phyloP scores from a whole-genome alignment of 805 yeast species.

The Wickerhamomyces pijperi region DNA sequence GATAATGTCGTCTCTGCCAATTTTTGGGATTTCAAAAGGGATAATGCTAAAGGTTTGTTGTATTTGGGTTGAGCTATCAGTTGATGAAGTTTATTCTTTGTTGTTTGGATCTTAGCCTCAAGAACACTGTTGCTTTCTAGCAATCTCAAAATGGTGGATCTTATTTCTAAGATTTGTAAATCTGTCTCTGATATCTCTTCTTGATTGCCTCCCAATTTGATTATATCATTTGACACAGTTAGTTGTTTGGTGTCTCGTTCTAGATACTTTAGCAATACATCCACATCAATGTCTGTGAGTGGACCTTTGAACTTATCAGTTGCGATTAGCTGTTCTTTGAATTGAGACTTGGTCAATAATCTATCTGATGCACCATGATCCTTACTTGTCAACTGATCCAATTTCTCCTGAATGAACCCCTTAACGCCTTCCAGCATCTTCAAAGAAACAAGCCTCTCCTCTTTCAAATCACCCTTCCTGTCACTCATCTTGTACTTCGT shows the following conservation, averaged over 20 bases:
- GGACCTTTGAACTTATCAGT: background rate
- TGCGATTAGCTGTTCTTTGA: conserved; percentile 1
- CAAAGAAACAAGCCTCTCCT: conserved; percentile 12
- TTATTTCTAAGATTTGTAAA: conserved; percentile 22
- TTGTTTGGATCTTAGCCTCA: conserved; percentile 13
- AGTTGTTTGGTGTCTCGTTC: conserved; percentile 12
- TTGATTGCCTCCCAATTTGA: conserved; percentile 12
- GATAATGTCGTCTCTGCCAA: conserved; percentile 24
- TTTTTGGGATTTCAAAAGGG: conserved; percentile 23
- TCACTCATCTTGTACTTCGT: conserved; percentile 13
- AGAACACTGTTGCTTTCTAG: conserved; percentile 15
- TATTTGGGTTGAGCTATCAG: conserved; percentile 3
- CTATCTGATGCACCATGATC: too few relatives aligned
- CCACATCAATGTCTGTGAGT: conserved; percentile 13
- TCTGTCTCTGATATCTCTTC: conserved; percentile 23
- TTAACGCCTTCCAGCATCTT: conserved; percentile 9
- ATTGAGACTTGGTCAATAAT: conserved; percentile 8
- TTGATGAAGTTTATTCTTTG: conserved; percentile 13
- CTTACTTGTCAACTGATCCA: background rate
- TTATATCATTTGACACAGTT: conserved; percentile 9
- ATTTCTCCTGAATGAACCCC: conserved; percentile 3
- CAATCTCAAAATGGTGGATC: conserved; percentile 14
- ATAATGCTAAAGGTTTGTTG: conserved; percentile 20
- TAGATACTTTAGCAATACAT: conserved; percentile 12
- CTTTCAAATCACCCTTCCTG: conserved; percentile 8